These are phyloP conservation scores for Nothophoma quercina DNA, from an alignment of 2,329 filamentous ascomycete species.

Conservation along the genomic window DNA sequence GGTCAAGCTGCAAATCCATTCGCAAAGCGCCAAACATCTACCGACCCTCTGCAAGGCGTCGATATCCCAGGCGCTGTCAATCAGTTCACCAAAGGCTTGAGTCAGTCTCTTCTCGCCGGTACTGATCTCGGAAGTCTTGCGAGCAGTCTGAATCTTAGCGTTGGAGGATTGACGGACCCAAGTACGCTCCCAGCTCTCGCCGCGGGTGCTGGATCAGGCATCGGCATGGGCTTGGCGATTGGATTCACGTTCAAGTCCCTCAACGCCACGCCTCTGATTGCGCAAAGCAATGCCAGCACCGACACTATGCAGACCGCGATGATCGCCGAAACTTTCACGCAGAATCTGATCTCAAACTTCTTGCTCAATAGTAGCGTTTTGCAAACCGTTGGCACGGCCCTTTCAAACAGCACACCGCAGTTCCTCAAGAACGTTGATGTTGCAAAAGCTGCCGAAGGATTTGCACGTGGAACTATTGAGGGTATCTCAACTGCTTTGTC, in stretches of 20 bases:
- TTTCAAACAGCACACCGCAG: slow-evolving; percentile 11
- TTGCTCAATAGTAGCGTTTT: slow-evolving; percentile 33
- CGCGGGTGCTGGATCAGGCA: slow-evolving; percentile 39
- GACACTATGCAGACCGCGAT: slow-evolving; percentile 23
- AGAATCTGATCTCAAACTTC: slow-evolving; percentile 32
- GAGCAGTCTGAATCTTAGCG: neutral
- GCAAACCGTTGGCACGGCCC: slow-evolving; percentile 5
- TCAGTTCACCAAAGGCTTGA: slow-evolving; percentile 34
- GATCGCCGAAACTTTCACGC: slow-evolving; percentile 30
- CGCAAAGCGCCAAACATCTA: slow-evolving; percentile 20
- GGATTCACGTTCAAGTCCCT: slow-evolving; percentile 26
- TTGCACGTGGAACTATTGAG: slow-evolving; percentile 38
- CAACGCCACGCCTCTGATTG: slow-evolving; percentile 9
- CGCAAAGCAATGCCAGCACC: slow-evolving; percentile 12
- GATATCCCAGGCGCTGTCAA: slow-evolving; percentile 30
- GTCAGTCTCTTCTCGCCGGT: slow-evolving; percentile 34
- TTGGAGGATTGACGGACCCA: slow-evolving; percentile 14
- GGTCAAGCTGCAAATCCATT: neutral
- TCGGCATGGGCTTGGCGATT: slow-evolving; percentile 36
- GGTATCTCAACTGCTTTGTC: slow-evolving; percentile 35
- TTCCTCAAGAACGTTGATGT: slow-evolving; percentile 18
- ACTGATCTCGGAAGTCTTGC: slow-evolving; percentile 27
- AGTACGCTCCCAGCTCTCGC: slow-evolving; percentile 29
- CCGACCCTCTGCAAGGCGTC: slow-evolving; percentile 10
- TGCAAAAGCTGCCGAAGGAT: slow-evolving; percentile 36